Percentiles rank a stretch among this genome's conserved stretches.
phyloP scores from a whole-genome alignment of 345 rosid species.

The Syzygium aromaticum region DNA sequence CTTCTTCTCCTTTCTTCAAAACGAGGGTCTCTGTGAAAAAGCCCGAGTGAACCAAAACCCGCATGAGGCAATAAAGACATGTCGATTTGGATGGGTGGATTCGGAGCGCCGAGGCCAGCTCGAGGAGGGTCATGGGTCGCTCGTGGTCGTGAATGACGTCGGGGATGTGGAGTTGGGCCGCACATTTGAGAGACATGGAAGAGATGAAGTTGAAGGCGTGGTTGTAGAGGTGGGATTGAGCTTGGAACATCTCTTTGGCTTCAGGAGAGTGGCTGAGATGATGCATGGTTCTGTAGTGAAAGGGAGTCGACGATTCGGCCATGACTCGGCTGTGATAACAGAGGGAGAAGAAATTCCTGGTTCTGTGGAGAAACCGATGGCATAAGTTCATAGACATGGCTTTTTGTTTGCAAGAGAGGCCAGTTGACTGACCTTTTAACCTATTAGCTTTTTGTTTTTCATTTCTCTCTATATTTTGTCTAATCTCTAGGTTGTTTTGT shows the following conservation, averaged over 20 bases:
- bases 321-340: no score
- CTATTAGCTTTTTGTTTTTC: no score
- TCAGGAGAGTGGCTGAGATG: no score
- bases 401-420: no score
- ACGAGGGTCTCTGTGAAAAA: constrained; percentile 12
- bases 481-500: no score
- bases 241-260: constrained; percentile 14
- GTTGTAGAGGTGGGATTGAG: constrained; percentile 30
- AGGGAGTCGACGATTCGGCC: no score
- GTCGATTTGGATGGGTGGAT: constrained; percentile 16
- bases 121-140: constrained; percentile 25
- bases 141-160: constrained; percentile 28
- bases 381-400: no score
- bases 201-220: constrained; percentile 20
- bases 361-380: no score
- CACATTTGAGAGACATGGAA: constrained; percentile 39
- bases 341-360: no score
- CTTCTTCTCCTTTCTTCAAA: background rate
- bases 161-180: constrained; percentile 33
- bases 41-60: constrained; percentile 23
- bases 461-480: no score
- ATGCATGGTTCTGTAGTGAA: no score
- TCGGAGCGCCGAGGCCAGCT: constrained; percentile 20
- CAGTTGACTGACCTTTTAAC: no score
- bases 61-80: constrained; percentile 24